These are phyloP conservation scores for Zizania palustris DNA, from an alignment of 202 grass and related monocot species.

Conservation along the genomic window DNA sequence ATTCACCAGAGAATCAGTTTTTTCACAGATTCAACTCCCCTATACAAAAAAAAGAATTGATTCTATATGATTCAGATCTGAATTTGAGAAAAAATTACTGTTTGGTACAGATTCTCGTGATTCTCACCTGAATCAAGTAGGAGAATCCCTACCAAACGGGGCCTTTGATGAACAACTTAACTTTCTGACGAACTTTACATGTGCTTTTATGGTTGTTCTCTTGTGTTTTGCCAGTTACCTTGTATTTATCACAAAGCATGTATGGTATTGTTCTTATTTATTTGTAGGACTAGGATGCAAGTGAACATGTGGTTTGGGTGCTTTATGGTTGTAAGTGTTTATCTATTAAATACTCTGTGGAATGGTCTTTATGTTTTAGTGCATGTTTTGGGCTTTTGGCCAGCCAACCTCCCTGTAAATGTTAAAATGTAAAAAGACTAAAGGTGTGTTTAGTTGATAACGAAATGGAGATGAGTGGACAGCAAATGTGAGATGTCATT, in stretches of 20 bases:
- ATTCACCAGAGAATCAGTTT: no score
- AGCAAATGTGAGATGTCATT: background rate
- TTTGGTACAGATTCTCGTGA: no score
- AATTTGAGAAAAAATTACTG: no score
- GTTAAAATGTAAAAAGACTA: background rate
- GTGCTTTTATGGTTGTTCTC: background rate
- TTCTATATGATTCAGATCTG: no score
- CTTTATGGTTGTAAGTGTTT: conserved; percentile 14
- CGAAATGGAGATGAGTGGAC: background rate
- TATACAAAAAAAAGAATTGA: no score
- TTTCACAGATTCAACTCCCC: no score
- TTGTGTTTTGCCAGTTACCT: background rate
- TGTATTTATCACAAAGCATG: background rate
- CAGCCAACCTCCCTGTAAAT: background rate
- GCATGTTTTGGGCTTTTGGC: background rate
- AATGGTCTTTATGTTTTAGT: background rate
- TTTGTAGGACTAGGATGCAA: background rate
- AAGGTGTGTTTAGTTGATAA: background rate
- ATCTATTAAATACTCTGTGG: background rate
- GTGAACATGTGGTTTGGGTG: background rate
- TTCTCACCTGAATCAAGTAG: no score
- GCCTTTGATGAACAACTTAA: conserved; percentile 2
- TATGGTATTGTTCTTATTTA: background rate
- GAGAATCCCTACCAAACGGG: no score
- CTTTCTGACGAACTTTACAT: background rate